These are phyloP conservation scores for Pigoraptor vietnamica DNA, from an alignment of 78 protist species.

Conservation along the genomic window DNA sequence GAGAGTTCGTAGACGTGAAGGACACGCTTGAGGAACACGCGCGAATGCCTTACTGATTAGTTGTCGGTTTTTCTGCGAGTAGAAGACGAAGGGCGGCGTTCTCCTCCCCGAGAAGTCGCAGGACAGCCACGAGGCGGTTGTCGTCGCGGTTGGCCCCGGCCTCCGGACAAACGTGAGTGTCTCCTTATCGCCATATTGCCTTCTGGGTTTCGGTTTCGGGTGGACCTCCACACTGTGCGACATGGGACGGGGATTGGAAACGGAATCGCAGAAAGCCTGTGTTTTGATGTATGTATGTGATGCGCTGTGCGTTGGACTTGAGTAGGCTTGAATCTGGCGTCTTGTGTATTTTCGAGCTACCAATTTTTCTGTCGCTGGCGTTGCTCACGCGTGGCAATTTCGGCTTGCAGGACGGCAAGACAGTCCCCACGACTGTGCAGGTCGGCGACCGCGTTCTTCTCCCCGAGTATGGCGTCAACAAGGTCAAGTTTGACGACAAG, in stretches of 20 bases:
- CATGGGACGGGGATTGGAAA: too few relatives aligned
- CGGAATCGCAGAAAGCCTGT: too few relatives aligned
- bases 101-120: slow-evolving; percentile 43
- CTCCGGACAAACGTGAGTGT: not conserved
- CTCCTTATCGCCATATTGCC: not conserved
- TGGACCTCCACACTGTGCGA: too few relatives aligned
- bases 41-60: not conserved
- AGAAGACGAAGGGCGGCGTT: slow-evolving; percentile 24
- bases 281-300: too few relatives aligned
- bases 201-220: too few relatives aligned
- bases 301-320: too few relatives aligned
- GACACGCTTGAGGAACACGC: too few relatives aligned
- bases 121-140: slow-evolving; percentile 40
- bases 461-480: slow-evolving; percentile 67
- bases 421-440: slow-evolving; percentile 20
- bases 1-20: too few relatives aligned
- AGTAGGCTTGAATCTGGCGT: too few relatives aligned
- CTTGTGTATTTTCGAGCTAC: not conserved
- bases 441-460: slow-evolving; percentile 55
- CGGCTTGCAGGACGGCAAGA: not conserved
- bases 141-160: slow-evolving; percentile 59
- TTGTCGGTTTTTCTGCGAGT: not conserved
- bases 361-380: not conserved
- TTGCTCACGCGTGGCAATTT: too few relatives aligned
- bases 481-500: slow-evolving; percentile 24